Percentiles rank a stretch among this genome's conserved stretches.
Conservation (phyloP, 2,329 filamentous ascomycete genomes). For the Fusarium piperis region DNA sequence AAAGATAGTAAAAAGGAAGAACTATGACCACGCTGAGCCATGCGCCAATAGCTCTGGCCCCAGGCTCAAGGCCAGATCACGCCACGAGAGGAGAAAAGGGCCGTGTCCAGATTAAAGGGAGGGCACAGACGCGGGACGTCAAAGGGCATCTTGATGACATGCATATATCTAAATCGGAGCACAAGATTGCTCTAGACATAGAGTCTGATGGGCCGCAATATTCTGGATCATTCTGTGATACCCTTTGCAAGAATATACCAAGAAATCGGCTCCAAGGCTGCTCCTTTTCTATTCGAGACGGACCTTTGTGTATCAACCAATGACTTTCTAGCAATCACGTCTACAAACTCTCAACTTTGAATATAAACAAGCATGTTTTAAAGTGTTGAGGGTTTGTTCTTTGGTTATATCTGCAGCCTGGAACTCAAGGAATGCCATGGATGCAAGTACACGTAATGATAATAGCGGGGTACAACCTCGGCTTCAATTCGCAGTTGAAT, state of each 20-base stretch:
- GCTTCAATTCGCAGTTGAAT: neutral
- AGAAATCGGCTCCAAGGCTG: neutral
- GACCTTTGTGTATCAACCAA: neutral
- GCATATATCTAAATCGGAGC: neutral
- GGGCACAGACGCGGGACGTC: neutral
- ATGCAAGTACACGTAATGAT: slow-evolving; percentile 6
- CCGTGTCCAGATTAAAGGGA: neutral
- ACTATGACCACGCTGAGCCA: slow-evolving; percentile 3
- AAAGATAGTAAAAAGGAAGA: slow-evolving; percentile 6
- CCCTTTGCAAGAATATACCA: slow-evolving; percentile 31
- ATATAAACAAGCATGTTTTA: neutral
- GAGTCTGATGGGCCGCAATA: neutral
- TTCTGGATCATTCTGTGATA: slow-evolving; percentile 27
- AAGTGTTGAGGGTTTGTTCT: neutral
- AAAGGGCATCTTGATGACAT: slow-evolving; percentile 9
- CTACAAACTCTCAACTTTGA: neutral
- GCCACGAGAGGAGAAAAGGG: neutral
- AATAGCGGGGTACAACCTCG: slow-evolving; percentile 9
- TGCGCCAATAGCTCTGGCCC: slow-evolving; percentile 4
- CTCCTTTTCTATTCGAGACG: too few relatives aligned
- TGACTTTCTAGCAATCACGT: neutral
- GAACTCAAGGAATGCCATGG: neutral
- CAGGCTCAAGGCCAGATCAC: slow-evolving; percentile 4
- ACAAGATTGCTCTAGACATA: neutral
- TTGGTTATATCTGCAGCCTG: neutral